phyloP scores from a whole-genome alignment of 208 protist species.

The Naegleria gruberi region DNA sequence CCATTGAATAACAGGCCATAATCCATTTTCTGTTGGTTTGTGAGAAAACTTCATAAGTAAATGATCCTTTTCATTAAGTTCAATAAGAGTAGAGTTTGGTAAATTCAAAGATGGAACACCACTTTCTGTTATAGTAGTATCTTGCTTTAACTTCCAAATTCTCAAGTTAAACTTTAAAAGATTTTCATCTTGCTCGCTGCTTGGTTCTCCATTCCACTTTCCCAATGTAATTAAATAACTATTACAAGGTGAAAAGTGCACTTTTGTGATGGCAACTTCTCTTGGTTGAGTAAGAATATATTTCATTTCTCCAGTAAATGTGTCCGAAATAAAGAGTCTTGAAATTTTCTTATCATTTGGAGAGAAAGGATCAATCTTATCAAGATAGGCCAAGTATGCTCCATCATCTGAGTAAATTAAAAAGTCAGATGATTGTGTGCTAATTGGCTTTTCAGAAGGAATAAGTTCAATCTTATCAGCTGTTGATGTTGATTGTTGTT shows the following conservation, averaged over 20 bases:
- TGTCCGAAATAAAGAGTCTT: not conserved
- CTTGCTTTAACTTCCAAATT: not conserved
- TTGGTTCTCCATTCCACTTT: not conserved
- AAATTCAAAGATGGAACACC: not conserved
- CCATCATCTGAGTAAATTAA: not conserved
- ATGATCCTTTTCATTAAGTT: not conserved
- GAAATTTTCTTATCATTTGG: not conserved
- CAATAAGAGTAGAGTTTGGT: not conserved
- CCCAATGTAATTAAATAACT: slow-evolving; percentile 12
- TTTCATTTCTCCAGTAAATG: not conserved
- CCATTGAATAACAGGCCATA: slow-evolving; percentile 13
- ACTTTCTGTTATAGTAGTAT: too few relatives aligned
- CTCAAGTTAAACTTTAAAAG: not conserved
- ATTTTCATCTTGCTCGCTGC: not conserved
- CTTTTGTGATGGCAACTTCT: not conserved
- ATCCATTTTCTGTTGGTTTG: not conserved
- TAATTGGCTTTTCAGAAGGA: not conserved
- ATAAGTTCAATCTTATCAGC: not conserved
- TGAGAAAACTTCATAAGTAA: not conserved
- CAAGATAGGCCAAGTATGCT: not conserved
- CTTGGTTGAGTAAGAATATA: not conserved
- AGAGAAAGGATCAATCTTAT: not conserved
- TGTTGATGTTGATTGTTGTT: not conserved
- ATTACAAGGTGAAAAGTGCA: not conserved
- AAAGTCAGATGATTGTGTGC: not conserved